phyloP scores from a whole-genome alignment of 192 early-diverging fungal species.

The Backusella australiensis region DNA sequence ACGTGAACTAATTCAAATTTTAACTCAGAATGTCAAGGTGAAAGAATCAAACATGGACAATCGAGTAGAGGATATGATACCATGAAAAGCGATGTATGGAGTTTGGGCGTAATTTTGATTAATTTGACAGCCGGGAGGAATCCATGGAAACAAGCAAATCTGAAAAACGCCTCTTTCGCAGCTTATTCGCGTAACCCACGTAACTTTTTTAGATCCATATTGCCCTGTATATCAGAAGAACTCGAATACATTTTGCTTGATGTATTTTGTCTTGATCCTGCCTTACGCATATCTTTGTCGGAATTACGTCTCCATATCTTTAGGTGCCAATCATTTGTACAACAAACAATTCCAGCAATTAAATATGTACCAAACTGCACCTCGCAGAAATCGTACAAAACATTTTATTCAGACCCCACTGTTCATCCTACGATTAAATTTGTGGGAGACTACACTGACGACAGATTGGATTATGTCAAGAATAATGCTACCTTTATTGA shows the following conservation, averaged over 20 bases:
- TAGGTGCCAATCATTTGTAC: conserved; percentile 16
- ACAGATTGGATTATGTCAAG: not conserved
- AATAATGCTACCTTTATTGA: not conserved
- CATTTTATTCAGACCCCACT: not conserved
- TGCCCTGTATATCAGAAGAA: conserved; percentile 52
- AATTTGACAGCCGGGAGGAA: conserved; percentile 77
- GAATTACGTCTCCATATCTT: conserved; percentile 33
- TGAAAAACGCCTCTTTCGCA: conserved; percentile 56
- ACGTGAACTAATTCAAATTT: not conserved
- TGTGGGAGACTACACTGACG: not conserved
- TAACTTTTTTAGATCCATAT: conserved; percentile 63
- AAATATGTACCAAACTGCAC: conserved; percentile 2
- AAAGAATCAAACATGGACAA: conserved; percentile 27
- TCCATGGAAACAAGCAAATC: conserved; percentile 74
- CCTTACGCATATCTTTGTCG: conserved; percentile 39
- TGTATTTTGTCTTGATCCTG: conserved; percentile 47
- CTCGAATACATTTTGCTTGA: conserved; percentile 54
- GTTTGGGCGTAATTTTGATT: conserved; percentile 90
- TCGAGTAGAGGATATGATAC: conserved; percentile 51
- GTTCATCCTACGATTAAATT: conserved; percentile 2
- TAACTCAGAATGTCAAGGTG: conserved; percentile 56
- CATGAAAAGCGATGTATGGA: conserved; percentile 83
- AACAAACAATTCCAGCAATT: conserved; percentile 8
- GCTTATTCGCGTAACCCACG: conserved; percentile 47
- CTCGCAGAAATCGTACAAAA: conserved; percentile 2